Evolutionary conservation across 106 monocot species (phyloP), one percentile per base, ranked within the genome.

Genomic region (Phalaenopsis equestris): DNA sequence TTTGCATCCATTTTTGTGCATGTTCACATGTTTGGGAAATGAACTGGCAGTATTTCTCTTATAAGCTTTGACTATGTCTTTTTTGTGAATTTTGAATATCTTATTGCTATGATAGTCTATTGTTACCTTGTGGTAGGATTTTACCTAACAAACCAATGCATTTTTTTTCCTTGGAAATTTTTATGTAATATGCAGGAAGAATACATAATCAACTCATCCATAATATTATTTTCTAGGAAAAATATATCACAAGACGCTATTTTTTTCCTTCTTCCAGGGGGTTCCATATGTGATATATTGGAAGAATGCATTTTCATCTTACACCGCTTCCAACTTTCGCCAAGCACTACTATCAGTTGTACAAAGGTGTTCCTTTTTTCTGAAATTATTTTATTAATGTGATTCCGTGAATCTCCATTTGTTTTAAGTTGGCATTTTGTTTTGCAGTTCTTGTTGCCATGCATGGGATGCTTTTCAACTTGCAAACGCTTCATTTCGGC

Each of bases 251-350:
- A 19, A 9, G 15, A 45, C 19, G 16, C 6, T 4, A 19, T 45
- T 70, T 23, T n/a, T 38, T 72, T 72, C 41, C 12, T 72, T 88
- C 19, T 61, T 46, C 46, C 75, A 96, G 96, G 96, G 96, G 58
- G 79, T 87, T 73, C 91, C 96, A 46, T 96, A 93, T 83, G 90
- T 96, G 23, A 93, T 96, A 78, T 93, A 90, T 84, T 96, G 96
- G 96, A 93, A 82, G 82, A 85, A 89, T 87, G 47, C 68, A 43
- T 91, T 96, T 79, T 93, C 91, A 77, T 80, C 84, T 55, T 90
- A 87, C 76, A 76, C 88, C 37, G 89, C 91, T 80, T 90, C 91
- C 43, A 91, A 96, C 70, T 96, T 96, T 80, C 84, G 89, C 23
- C 91, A 96, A 72, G 86, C 96, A 19, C 79, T 96, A 39, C 56